phyloP scores from a whole-genome alignment of 805 yeast species.

The Lachancea dasiensis region DNA sequence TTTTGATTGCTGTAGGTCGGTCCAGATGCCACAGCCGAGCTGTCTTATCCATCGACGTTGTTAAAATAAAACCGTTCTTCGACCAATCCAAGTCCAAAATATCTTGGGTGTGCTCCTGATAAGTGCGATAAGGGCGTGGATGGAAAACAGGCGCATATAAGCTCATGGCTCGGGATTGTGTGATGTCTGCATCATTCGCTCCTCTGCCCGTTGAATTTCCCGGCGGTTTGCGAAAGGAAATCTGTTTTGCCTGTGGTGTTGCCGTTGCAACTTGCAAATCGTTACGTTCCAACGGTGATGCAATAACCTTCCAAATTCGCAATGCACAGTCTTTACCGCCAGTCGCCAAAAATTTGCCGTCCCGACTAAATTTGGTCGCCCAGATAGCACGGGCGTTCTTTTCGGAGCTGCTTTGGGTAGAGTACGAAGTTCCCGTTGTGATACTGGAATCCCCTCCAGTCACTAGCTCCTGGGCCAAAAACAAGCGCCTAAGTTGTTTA shows the following conservation, averaged over 20 bases:
- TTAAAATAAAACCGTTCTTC: slow-evolving; percentile 68
- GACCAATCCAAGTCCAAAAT: slow-evolving; percentile 84
- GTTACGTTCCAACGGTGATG: slow-evolving; percentile 63
- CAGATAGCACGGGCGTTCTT: slow-evolving; percentile 47
- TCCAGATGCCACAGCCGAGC: slow-evolving; percentile 83
- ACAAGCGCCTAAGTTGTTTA: slow-evolving; percentile 45
- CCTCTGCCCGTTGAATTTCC: background rate
- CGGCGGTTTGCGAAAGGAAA: background rate
- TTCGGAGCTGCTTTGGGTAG: too few relatives aligned
- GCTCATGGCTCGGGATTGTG: slow-evolving; percentile 9
- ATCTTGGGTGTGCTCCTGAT: slow-evolving; percentile 62
- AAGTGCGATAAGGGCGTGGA: slow-evolving; percentile 53
- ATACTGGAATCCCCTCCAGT: slow-evolving; percentile 12
- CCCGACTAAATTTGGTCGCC: slow-evolving; percentile 64
- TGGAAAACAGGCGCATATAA: slow-evolving; percentile 74
- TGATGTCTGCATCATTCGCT: background rate
- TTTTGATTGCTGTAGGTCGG: slow-evolving; percentile 52
- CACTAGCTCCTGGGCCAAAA: slow-evolving; percentile 60
- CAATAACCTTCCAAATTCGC: slow-evolving; percentile 72
- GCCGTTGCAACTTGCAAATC: slow-evolving; percentile 29
- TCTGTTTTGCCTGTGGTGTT: slow-evolving; percentile 6
- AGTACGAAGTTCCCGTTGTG: too few relatives aligned
- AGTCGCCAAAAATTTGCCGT: slow-evolving; percentile 78
- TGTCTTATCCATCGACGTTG: slow-evolving; percentile 81
- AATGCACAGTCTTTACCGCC: slow-evolving; percentile 74